A percentile compares a stretch with the other conserved stretches of the same genome.
phyloP scores from a whole-genome alignment of 371 early-diverging fungal genomes.

The Apophysomyces ossiformis region DNA sequence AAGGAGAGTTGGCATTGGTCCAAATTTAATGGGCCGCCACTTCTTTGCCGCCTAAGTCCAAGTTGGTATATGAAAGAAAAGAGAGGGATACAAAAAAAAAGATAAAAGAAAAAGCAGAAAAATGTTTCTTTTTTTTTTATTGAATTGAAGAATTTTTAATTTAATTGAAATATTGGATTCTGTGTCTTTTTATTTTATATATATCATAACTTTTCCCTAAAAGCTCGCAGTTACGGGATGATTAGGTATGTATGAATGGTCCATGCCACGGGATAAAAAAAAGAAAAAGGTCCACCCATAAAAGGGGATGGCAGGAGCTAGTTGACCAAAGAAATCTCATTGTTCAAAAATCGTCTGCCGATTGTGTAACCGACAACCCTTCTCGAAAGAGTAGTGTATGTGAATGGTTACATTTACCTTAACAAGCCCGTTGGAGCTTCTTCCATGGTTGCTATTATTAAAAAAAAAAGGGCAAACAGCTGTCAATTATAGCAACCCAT shows the following conservation, averaged over 20 bases:
- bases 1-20: too few species aligned
- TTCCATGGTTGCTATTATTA: constrained; percentile 1
- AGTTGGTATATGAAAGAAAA: too few species aligned
- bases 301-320: not conserved
- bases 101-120: not conserved
- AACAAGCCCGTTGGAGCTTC: not conserved
- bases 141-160: too few species aligned
- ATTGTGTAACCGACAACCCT: not conserved
- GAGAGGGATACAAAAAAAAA: not conserved
- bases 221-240: not conserved
- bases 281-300: not conserved
- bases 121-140: too few species aligned
- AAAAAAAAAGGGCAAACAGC: not conserved
- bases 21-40: too few species aligned
- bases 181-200: not conserved
- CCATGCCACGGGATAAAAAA: constrained; percentile 3
- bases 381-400: not conserved
- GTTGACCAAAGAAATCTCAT: not conserved
- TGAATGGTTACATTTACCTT: constrained; percentile 3
- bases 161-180: not conserved
- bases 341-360: not conserved
- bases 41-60: too few species aligned
- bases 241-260: not conserved
- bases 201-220: too few species aligned
- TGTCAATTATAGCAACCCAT: constrained; percentile 1